These are phyloP conservation scores for Malus sieversii DNA, from an alignment of 306 rosid genomes.

Conservation along the genomic window DNA sequence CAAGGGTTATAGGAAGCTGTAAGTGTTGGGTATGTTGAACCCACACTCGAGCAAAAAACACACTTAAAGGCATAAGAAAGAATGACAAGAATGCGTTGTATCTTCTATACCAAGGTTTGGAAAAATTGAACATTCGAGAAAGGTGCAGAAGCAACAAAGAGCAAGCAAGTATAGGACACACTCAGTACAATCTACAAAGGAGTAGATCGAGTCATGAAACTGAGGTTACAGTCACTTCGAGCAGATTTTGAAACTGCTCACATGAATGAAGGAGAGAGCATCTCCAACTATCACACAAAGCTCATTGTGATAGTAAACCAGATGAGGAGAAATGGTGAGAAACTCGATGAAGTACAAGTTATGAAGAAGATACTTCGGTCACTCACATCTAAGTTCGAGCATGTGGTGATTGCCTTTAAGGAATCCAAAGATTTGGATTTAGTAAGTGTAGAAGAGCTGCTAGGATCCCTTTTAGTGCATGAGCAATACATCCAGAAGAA, in stretches of 20 bases:
- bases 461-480: neutral
- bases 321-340: neutral
- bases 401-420: neutral
- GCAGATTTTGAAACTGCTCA: neutral
- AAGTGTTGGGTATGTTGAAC: no score
- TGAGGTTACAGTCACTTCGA: neutral
- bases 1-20: no score
- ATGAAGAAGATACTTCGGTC: neutral
- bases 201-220: neutral
- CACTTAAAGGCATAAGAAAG: no score
- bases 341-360: neutral
- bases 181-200: neutral
- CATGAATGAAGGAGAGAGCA: neutral
- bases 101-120: neutral
- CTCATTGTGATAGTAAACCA: neutral
- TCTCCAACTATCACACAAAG: neutral
- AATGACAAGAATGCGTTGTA: no score
- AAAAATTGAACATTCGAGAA: neutral
- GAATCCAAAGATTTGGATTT: neutral
- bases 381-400: neutral
- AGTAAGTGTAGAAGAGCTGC: neutral
- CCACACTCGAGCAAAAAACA: no score
- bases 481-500: neutral
- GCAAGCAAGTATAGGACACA: neutral
- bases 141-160: neutral